Evolutionary conservation across 2,329 filamentous ascomycete genomes (phyloP).

Genomic region (Arthrobotrys entomopaga): DNA sequence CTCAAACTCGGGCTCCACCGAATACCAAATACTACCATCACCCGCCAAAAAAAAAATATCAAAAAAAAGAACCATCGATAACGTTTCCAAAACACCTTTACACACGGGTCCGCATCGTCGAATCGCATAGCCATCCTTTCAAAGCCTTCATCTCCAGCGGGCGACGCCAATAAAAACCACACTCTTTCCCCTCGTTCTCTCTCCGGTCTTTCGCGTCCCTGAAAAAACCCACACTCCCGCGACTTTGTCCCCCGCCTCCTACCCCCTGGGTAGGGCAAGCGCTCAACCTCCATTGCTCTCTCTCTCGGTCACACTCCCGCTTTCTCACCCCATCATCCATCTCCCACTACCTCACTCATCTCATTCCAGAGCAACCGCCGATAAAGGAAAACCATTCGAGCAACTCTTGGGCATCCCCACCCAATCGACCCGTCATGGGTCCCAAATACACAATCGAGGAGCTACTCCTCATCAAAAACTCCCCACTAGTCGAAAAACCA

Average conservation of each 20-base stretch:
- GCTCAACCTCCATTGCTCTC: conserved; percentile 1
- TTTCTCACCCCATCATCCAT: conserved; percentile 7
- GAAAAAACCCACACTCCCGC: conserved; percentile 1
- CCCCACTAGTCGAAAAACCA: conserved; percentile 67
- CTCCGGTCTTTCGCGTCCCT: conserved; percentile 46
- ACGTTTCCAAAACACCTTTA: conserved; percentile 5
- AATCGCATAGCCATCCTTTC: neutral
- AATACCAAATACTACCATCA: conserved; percentile 1
- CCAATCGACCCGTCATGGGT: conserved; percentile 55
- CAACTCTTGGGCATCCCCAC: conserved; percentile 21
- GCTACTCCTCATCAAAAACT: conserved; percentile 65
- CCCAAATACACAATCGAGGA: conserved; percentile 65
- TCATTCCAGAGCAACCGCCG: neutral
- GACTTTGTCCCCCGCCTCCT: conserved; percentile 16
- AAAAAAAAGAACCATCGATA: conserved; percentile 4
- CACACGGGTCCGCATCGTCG: neutral
- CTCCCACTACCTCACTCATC: conserved; percentile 17
- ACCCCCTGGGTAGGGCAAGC: conserved; percentile 27
- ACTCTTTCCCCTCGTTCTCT: conserved; percentile 25
- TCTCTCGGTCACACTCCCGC: conserved; percentile 13
- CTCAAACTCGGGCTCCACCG: conserved; percentile 15
- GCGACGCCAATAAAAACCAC: conserved; percentile 1
- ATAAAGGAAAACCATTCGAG: conserved; percentile 5
- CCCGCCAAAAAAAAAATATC: no score
- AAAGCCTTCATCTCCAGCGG: conserved; percentile 7